Conservation (phyloP, 2,329 filamentous ascomycete species). For the Arachnopeziza araneosa region DNA sequence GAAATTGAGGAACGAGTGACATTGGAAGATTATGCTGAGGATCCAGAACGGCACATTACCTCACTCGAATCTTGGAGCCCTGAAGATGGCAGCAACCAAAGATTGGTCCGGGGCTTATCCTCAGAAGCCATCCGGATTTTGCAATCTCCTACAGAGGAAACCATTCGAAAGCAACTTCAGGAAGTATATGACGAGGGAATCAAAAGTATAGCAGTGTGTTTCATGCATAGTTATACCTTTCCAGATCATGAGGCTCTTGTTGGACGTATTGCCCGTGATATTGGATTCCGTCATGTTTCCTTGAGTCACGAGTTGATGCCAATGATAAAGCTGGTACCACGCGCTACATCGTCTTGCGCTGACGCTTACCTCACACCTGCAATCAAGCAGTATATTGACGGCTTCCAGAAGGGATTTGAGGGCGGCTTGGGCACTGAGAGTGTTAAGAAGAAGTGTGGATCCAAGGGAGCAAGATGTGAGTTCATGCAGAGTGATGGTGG, state of each 20-base stretch:
- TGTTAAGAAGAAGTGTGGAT: conserved; percentile 59
- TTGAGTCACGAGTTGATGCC: conserved; percentile 76
- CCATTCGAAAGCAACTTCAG: conserved; percentile 56
- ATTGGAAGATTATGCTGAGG: conserved; percentile 85
- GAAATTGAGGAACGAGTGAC: conserved; percentile 90
- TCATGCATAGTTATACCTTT: conserved; percentile 92
- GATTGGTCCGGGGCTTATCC: conserved; percentile 65
- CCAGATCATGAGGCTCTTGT: conserved; percentile 78
- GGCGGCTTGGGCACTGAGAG: conserved; percentile 74
- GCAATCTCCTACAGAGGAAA: conserved; percentile 50
- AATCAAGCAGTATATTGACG: conserved; percentile 65
- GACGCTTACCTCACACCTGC: conserved; percentile 70
- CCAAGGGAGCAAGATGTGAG: conserved; percentile 74
- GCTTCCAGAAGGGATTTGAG: conserved; percentile 74
- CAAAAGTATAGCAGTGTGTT: conserved; percentile 77
- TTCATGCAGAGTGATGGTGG: conserved; percentile 78
- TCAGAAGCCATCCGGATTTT: conserved; percentile 71
- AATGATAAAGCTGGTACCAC: conserved; percentile 69
- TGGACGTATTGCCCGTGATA: conserved; percentile 68
- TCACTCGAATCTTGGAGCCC: conserved; percentile 48
- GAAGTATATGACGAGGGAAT: conserved; percentile 65
- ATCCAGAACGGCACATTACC: conserved; percentile 58
- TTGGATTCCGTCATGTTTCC: conserved; percentile 80
- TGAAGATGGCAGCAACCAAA: conserved; percentile 42
- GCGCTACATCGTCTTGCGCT: conserved; percentile 66